A percentile compares a stretch with the other conserved stretches of the same genome.
Conservation (phyloP, 2,329 filamentous ascomycete genomes). For the Hymenoscyphus fructigenus region DNA sequence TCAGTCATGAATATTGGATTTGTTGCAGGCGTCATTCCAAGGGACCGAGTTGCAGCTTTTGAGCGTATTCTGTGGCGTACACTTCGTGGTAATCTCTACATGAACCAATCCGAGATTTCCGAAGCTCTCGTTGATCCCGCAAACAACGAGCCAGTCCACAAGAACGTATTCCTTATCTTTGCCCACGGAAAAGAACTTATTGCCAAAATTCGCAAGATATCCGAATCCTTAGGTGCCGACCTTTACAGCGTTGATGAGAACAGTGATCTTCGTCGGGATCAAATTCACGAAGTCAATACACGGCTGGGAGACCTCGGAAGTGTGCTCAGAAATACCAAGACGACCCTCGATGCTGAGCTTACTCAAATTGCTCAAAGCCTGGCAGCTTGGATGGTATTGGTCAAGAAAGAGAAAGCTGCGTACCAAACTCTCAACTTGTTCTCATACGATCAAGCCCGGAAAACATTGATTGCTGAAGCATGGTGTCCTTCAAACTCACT, state of each 20-base stretch:
- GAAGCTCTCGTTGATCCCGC: constrained; percentile 88
- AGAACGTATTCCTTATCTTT: constrained; percentile 99
- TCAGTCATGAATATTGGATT: constrained; percentile 99
- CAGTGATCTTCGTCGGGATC: constrained; percentile 88
- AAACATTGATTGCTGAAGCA: constrained; percentile 94
- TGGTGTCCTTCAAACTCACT: constrained; percentile 95
- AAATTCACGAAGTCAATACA: constrained; percentile 96
- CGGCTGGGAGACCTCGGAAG: constrained; percentile 87
- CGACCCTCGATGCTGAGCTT: constrained; percentile 88
- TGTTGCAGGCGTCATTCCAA: constrained; percentile 90
- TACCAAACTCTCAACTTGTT: constrained; percentile 95
- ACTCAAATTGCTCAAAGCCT: constrained; percentile 90
- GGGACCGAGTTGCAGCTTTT: constrained; percentile 90
- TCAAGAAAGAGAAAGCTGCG: constrained; percentile 97
- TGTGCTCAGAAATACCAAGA: constrained; percentile 92
- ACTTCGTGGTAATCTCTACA: constrained; percentile 95
- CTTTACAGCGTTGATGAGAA: constrained; percentile 98
- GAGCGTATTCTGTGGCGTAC: constrained; percentile 98
- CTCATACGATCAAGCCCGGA: constrained; percentile 92
- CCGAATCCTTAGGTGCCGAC: constrained; percentile 92
- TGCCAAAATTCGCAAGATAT: constrained; percentile 98
- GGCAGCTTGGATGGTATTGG: constrained; percentile 94
- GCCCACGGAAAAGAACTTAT: constrained; percentile 98
- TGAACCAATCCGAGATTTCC: constrained; percentile 99
- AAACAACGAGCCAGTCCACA: constrained; percentile 88